These are phyloP conservation scores for Fusarium vanettenii DNA, from an alignment of 2,329 filamentous ascomycete species.

Conservation along the genomic window DNA sequence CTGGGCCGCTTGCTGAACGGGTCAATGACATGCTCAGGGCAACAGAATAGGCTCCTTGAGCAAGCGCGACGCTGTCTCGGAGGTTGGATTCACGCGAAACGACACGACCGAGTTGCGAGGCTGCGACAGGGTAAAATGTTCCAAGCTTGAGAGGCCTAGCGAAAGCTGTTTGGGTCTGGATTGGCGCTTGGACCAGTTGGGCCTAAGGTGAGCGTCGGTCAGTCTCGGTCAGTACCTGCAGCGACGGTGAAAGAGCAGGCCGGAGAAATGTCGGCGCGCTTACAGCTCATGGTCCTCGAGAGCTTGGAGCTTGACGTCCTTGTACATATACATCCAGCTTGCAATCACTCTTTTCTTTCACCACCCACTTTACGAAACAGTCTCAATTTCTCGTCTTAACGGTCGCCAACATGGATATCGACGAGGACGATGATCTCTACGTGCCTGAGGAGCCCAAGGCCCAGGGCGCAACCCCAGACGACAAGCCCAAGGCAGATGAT, in stretches of 20 bases:
- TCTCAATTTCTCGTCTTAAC: not conserved
- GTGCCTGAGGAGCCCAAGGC: constrained; percentile 66
- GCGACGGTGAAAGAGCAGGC: not conserved
- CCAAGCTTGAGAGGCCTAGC: constrained; percentile 16
- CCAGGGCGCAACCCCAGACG: constrained; percentile 44
- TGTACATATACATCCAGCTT: constrained; percentile 3
- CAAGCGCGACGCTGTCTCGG: constrained; percentile 35
- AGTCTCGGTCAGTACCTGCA: constrained; percentile 19
- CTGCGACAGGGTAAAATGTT: constrained; percentile 32
- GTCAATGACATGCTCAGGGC: constrained; percentile 59
- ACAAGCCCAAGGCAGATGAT: constrained; percentile 60
- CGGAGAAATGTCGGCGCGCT: constrained; percentile 47
- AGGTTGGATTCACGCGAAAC: constrained; percentile 30
- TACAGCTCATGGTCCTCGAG: constrained; percentile 22
- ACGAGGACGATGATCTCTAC: constrained; percentile 77
- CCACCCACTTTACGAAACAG: not conserved
- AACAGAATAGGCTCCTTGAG: constrained; percentile 22
- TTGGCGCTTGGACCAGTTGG: constrained; percentile 36
- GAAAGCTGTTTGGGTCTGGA: constrained; percentile 15
- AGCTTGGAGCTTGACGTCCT: constrained; percentile 37
- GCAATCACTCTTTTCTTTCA: not conserved
- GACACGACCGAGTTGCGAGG: constrained; percentile 34
- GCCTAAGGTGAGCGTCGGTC: constrained; percentile 28
- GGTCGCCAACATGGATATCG: constrained; percentile 68
- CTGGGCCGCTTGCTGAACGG: constrained; percentile 69